Evolutionary conservation across 2,329 filamentous ascomycete species (phyloP), one percentile per base, ranked within the genome.

Genomic region (Hymenoscyphus infarciens): DNA sequence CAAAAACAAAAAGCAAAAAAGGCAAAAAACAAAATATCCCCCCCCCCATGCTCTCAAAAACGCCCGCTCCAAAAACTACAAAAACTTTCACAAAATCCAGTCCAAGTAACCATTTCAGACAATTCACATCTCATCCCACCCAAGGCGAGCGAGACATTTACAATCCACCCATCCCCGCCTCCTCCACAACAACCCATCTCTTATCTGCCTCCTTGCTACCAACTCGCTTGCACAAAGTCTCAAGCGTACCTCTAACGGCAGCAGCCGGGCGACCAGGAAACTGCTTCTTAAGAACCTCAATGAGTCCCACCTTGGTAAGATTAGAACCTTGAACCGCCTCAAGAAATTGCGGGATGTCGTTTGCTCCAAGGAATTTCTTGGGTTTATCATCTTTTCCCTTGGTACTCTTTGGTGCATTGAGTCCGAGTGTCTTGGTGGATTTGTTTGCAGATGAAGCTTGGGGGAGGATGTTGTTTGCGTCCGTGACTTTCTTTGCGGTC

Each of bases 241-340:
- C 86, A 22, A 95, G 77, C 0, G 90, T 93, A 60, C 86, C 83
- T 71, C 86, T 89, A 68, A 96, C 86, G 27, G 86, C 83, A 22
- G 86, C 84, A 70, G 88, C 91, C 1, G 87, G 84, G 55, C 87
- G 82, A 65, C 87, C 87, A 0, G 87, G 85, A 68, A 94, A 92
- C 68, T 85, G 82, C 72, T 89, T 87, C 75, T 92, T 91, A 64
- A 96, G 75, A 5, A 89, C 81, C 74, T 94, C 91, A 8, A 91
- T 81, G 68, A 95, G 77, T 7, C 89, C 91, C 1, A 87, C 76
- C 76, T 95, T 95, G 45, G 85, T 90, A 57, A 92, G 78, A 75
- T 89, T 83, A 66, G 85, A 89, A 19, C 87, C 89, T 57, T 87
- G 76, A n/a, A 96, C 81, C 1, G 85, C 85, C 33, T 81, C 77